These are phyloP conservation scores for Musa beccarii DNA, from an alignment of 176 grass and related monocot species.

Conservation along the genomic window DNA sequence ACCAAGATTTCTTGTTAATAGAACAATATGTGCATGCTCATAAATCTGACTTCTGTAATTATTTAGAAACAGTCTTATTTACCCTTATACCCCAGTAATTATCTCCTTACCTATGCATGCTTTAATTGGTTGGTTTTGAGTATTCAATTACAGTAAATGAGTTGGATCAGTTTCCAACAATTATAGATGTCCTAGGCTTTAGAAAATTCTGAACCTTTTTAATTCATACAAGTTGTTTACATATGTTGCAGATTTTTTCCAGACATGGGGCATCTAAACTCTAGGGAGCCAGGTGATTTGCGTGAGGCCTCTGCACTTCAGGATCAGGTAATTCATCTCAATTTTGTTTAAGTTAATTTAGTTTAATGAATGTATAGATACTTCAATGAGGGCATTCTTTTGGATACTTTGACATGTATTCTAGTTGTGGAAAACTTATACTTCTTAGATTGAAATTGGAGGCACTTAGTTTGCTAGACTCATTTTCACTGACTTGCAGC, in stretches of 20 bases:
- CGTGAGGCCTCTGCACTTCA: slow-evolving; percentile 58
- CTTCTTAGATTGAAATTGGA: not conserved
- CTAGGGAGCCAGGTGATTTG: slow-evolving; percentile 28
- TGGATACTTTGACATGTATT: not conserved
- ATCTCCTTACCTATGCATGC: not conserved
- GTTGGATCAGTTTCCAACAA: not conserved
- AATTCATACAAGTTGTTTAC: not conserved
- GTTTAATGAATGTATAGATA: not conserved
- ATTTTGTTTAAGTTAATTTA: not conserved
- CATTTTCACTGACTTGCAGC: slow-evolving; percentile 34
- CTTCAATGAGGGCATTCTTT: not conserved
- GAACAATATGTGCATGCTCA: too few relatives aligned
- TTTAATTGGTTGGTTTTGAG: not conserved
- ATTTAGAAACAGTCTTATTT: too few relatives aligned
- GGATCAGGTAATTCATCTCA: slow-evolving; percentile 56
- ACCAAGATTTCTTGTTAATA: too few relatives aligned
- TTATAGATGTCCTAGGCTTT: not conserved
- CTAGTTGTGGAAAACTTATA: not conserved
- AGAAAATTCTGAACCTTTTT: not conserved
- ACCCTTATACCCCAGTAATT: too few relatives aligned
- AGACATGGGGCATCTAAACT: slow-evolving; percentile 1
- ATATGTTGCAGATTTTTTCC: slow-evolving; percentile 6
- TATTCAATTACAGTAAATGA: not conserved
- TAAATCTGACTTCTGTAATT: too few relatives aligned
- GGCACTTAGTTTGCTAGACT: not conserved